Evolutionary conservation across 805 yeast species (phyloP).

Genomic region (Priceomyces castillae): DNA sequence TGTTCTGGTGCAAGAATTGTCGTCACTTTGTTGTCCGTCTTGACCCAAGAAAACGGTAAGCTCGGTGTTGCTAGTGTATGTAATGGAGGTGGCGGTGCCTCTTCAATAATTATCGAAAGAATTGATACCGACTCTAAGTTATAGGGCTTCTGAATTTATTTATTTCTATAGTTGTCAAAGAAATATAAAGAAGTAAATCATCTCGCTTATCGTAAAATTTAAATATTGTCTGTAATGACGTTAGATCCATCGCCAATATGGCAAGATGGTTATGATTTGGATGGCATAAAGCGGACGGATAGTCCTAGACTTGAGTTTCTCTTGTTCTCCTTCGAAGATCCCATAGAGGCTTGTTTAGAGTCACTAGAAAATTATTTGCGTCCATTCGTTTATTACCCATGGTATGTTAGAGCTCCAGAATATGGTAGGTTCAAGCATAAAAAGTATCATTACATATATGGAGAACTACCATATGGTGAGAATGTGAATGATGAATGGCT

Average conservation of each 20-base stretch:
- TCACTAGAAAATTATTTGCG: constrained; percentile 10
- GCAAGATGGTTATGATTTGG: constrained; percentile 10
- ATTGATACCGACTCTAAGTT: constrained; percentile 39
- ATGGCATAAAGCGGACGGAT: constrained; percentile 7
- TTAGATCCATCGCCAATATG: constrained; percentile 11
- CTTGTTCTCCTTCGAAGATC: constrained; percentile 6
- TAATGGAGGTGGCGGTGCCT: constrained; percentile 99
- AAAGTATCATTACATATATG: constrained; percentile 30
- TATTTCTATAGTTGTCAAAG: constrained; percentile 1
- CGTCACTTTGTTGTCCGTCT: constrained; percentile 78
- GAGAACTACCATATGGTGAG: constrained; percentile 44
- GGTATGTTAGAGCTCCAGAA: constrained; percentile 12
- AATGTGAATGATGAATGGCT: constrained; percentile 45
- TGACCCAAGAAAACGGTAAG: constrained; percentile 75
- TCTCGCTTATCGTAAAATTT: neutral
- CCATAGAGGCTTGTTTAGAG: constrained; percentile 3
- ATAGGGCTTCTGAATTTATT: constrained; percentile 14
- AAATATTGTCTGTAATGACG: neutral
- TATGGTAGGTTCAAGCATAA: constrained; percentile 6
- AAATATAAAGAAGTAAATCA: constrained; percentile 1
- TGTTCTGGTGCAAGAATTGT: constrained; percentile 95
- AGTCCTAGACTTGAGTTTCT: constrained; percentile 8
- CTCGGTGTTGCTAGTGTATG: constrained; percentile 95
- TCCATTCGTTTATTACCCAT: constrained; percentile 23
- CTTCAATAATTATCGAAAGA: constrained; percentile 83